Evolutionary conservation across 202 grass and related monocot genomes (phyloP).

Genomic region (Setaria viridis): DNA sequence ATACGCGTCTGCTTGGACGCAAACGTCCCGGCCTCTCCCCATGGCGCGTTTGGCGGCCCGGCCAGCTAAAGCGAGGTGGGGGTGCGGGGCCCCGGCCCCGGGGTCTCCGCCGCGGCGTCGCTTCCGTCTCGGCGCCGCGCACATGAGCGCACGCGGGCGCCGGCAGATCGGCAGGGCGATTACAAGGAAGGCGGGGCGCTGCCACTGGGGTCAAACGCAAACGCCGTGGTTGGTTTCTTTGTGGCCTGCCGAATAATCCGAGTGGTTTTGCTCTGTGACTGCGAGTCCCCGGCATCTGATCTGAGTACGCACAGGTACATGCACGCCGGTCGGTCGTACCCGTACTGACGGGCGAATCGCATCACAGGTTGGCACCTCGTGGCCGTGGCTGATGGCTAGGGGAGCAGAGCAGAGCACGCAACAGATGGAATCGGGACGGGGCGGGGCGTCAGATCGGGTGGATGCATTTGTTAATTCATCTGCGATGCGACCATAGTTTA

Average conservation of each 20-base stretch:
- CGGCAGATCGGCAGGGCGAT: background rate
- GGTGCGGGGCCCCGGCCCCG: background rate
- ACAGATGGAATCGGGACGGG: constrained; percentile 44
- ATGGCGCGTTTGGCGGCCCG: background rate
- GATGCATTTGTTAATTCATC: background rate
- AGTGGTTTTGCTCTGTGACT: background rate
- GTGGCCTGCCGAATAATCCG: background rate
- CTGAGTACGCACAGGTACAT: background rate
- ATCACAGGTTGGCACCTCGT: constrained; percentile 37
- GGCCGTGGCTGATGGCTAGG: background rate
- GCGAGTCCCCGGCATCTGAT: background rate
- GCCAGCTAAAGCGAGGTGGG: constrained; percentile 13
- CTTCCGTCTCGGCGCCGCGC: background rate
- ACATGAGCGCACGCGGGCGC: constrained; percentile 15
- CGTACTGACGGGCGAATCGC: constrained; percentile 16
- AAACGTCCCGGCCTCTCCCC: background rate
- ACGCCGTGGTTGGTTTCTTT: background rate
- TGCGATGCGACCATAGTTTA: background rate
- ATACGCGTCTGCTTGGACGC: background rate
- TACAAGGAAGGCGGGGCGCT: background rate
- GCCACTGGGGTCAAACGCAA: constrained; percentile 3
- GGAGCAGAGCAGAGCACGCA: background rate
- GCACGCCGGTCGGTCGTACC: background rate
- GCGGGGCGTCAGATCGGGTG: constrained; percentile 26
- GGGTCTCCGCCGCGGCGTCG: constrained; percentile 12